phyloP scores from a whole-genome alignment of 495 filamentous ascomycete genomes.

The Xylaria castorea region DNA sequence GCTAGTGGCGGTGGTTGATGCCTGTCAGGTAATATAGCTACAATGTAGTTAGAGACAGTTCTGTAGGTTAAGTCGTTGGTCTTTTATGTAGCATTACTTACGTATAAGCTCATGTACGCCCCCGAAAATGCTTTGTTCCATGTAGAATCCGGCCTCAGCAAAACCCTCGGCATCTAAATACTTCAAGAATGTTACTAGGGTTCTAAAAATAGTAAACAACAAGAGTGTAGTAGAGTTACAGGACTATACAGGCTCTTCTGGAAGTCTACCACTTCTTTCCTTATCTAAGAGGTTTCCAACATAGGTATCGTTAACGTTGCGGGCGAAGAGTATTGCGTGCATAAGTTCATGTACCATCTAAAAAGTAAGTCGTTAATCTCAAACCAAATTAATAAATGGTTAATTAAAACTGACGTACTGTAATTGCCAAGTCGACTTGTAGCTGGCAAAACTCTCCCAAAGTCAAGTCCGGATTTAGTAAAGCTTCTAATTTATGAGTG shows the following conservation, averaged over 20 bases:
- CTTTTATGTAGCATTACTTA: not conserved
- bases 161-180: not conserved
- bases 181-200: not conserved
- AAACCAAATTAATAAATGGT: not conserved
- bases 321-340: not conserved
- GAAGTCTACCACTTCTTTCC: not conserved
- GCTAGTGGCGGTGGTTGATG: not conserved
- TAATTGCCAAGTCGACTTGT: not conserved
- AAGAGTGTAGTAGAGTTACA: not conserved
- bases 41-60: not conserved
- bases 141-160: not conserved
- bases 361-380: not conserved
- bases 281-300: not conserved
- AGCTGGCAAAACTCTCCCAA: not conserved
- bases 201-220: no score
- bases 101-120: not conserved
- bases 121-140: not conserved
- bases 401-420: not conserved
- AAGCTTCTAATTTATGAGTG: not conserved
- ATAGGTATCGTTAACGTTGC: not conserved
- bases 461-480: not conserved
- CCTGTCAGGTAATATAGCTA: not conserved
- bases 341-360: conserved; percentile 9
- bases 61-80: not conserved
- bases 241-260: conserved; percentile 8